Conservation (phyloP, 1,284 basidiomycete genomes). For the Naganishia sp. region DNA sequence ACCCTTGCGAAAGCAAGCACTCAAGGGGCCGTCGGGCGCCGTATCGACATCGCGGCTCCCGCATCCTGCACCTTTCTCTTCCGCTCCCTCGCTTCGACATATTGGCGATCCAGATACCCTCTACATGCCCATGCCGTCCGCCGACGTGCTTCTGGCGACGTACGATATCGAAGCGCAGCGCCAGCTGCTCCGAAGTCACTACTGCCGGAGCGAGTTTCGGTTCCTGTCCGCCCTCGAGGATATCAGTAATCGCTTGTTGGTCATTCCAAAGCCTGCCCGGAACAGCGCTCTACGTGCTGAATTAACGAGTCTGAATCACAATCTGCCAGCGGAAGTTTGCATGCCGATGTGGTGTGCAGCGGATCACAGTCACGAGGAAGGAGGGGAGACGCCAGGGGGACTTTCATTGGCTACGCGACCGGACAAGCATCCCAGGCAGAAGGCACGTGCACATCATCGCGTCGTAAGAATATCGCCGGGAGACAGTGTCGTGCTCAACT, state of each 20-base stretch:
- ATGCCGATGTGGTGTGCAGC: constrained; percentile 95
- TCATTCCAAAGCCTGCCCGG: constrained; percentile 90
- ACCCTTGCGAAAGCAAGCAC: constrained; percentile 9
- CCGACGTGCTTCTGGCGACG: constrained; percentile 55
- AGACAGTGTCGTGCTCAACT: constrained; percentile 97
- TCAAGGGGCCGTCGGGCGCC: constrained; percentile 15
- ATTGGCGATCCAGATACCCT: background rate
- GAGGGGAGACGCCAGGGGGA: constrained; percentile 47
- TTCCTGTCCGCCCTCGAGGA: constrained; percentile 87
- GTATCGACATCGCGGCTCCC: constrained; percentile 13
- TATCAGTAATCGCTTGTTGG: constrained; percentile 86
- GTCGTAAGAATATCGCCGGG: constrained; percentile 97
- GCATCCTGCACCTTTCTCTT: constrained; percentile 55
- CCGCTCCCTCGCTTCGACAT: constrained; percentile 53
- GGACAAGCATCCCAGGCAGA: constrained; percentile 50
- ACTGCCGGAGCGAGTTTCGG: constrained; percentile 88
- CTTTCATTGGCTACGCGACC: constrained; percentile 58
- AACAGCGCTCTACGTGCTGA: constrained; percentile 94
- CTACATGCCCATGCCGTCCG: constrained; percentile 54
- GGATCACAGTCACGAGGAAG: constrained; percentile 53
- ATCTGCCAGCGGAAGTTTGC: constrained; percentile 93
- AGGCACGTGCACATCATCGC: constrained; percentile 75
- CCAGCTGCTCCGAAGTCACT: constrained; percentile 79
- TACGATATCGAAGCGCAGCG: constrained; percentile 70
- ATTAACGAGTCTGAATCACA: constrained; percentile 92